phyloP scores from a whole-genome alignment of 106 monocot species.

The Phalaenopsis equestris region DNA sequence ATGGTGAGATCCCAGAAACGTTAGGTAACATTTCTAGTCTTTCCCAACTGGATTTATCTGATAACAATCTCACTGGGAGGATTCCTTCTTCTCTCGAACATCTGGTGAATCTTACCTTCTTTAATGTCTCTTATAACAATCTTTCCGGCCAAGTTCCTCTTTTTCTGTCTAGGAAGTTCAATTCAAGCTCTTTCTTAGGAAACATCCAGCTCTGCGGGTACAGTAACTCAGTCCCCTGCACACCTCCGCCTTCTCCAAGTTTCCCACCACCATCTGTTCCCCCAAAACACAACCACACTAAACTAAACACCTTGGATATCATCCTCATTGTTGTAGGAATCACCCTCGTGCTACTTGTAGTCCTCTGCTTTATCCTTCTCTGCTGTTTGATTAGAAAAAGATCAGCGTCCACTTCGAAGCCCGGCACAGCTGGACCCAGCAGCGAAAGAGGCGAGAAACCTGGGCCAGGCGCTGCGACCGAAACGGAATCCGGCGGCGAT shows the following conservation, averaged over 20 bases:
- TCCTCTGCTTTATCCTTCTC: slow-evolving; percentile 49
- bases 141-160: slow-evolving; percentile 63
- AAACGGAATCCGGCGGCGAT: slow-evolving; percentile 32
- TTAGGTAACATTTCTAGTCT: slow-evolving; percentile 57
- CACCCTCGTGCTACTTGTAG: slow-evolving; percentile 34
- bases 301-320: slow-evolving; percentile 43
- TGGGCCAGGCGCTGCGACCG: not conserved
- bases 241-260: slow-evolving; percentile 11
- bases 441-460: slow-evolving; percentile 16
- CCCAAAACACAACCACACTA: slow-evolving; percentile 6
- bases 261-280: not conserved
- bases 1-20: slow-evolving; percentile 50
- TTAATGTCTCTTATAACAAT: slow-evolving; percentile 78
- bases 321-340: slow-evolving; percentile 44
- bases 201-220: slow-evolving; percentile 76
- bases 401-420: slow-evolving; percentile 5
- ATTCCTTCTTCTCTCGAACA: slow-evolving; percentile 46
- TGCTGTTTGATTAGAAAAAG: slow-evolving; percentile 42
- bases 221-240: slow-evolving; percentile 31
- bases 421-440: slow-evolving; percentile 9
- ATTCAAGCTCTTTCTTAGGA: slow-evolving; percentile 56
- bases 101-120: slow-evolving; percentile 37
- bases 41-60: slow-evolving; percentile 53
- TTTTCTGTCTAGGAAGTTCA: slow-evolving; percentile 50
- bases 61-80: slow-evolving; percentile 54